Percentiles rank a stretch among this genome's conserved stretches.
These are phyloP conservation scores for Suillus spraguei DNA, from an alignment of 768 basidiomycete genomes.

Conservation along the genomic window DNA sequence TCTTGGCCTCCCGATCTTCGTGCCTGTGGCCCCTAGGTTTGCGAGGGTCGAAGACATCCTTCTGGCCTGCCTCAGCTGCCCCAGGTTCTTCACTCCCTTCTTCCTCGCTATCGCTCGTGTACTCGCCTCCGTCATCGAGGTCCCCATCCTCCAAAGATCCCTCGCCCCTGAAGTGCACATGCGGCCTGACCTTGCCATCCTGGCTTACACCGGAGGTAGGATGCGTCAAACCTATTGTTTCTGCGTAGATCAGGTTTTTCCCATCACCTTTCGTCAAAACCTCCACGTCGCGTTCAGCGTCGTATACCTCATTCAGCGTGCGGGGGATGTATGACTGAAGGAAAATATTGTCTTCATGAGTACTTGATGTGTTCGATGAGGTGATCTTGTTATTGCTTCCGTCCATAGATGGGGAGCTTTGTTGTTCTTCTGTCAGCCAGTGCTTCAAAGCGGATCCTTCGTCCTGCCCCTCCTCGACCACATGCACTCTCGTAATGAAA, in stretches of 20 bases:
- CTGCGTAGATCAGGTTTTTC: constrained; percentile 79
- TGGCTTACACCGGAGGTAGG: constrained; percentile 23
- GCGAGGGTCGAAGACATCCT: constrained; percentile 43
- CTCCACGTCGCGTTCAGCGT: constrained; percentile 92
- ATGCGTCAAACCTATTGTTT: constrained; percentile 79
- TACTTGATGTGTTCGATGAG: constrained; percentile 24
- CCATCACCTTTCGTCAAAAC: constrained; percentile 71
- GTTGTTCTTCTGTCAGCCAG: constrained; percentile 48
- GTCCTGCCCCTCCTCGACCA: constrained; percentile 34
- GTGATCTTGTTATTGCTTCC: constrained; percentile 18
- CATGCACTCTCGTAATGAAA: constrained; percentile 71
- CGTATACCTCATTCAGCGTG: constrained; percentile 87
- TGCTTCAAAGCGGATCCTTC: constrained; percentile 37
- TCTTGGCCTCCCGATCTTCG: constrained; percentile 91
- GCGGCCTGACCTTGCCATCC: constrained; percentile 12
- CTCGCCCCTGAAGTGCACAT: constrained; percentile 23
- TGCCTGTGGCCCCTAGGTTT: constrained; percentile 85
- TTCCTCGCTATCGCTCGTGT: constrained; percentile 36
- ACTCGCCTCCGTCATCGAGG: constrained; percentile 27
- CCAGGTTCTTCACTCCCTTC: constrained; percentile 37
- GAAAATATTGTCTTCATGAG: constrained; percentile 89
- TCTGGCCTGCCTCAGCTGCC: constrained; percentile 25
- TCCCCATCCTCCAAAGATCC: constrained; percentile 21
- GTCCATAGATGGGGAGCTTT: constrained; percentile 14
- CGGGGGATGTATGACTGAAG: constrained; percentile 91